phyloP scores from a whole-genome alignment of 352 stramenopile genomes.

The Pythium apleroticum region DNA sequence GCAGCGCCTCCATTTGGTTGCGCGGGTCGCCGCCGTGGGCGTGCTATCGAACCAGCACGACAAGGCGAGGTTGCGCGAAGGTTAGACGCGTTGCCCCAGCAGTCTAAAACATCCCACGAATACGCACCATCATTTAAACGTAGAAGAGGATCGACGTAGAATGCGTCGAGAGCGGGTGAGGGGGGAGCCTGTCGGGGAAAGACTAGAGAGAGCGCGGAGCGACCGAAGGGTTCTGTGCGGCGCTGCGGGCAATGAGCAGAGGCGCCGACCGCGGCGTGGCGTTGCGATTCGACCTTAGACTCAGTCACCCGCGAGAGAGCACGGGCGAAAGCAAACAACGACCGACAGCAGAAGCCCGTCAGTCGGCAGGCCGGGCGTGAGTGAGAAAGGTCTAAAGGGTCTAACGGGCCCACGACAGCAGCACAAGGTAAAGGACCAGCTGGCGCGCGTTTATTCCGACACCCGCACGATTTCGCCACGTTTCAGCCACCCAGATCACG shows the following conservation, averaged over 20 bases:
- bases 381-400: constrained; percentile 7
- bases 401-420: constrained; percentile 4
- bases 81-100: no score
- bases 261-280: neutral
- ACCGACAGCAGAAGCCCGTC: neutral
- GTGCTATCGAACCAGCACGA: constrained; percentile 19
- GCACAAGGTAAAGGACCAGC: neutral
- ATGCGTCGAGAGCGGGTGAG: neutral
- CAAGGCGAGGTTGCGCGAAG: constrained; percentile 11
- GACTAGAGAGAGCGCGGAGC: neutral
- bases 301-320: neutral
- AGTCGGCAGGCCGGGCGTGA: neutral
- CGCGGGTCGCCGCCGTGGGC: constrained; percentile 42
- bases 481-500: neutral
- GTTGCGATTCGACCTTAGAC: constrained; percentile 2
- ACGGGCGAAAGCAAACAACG: neutral
- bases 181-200: neutral
- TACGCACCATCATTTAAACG: constrained; percentile 1
- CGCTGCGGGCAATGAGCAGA: constrained; percentile 3
- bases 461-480: neutral
- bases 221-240: neutral
- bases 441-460: neutral
- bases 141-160: neutral
- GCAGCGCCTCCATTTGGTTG: constrained; percentile 71
- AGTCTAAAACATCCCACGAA: no score